Base-by-base conservation (phyloP, 306 rosid species). In the Dalbergia oliveri region DNA sequence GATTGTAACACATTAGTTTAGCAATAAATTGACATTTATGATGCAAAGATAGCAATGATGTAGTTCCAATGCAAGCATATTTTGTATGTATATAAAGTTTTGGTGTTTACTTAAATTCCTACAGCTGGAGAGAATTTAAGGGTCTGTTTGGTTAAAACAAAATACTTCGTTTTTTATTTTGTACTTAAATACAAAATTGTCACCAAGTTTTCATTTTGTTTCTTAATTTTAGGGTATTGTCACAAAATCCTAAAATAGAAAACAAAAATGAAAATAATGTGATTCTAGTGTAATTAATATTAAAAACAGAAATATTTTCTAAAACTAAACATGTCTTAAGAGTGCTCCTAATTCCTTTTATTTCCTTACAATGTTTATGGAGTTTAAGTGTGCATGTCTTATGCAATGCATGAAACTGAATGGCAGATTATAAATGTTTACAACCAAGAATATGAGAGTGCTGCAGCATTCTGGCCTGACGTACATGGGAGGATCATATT, bases 361-460 rank as follows among this genome's bases (percentile, higher is more conserved):
- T 26, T 34, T 33, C n/a, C 45, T 35, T 37, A 37, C 53, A 9
- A 72, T 44, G 47, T 47, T 43, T 64, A 26, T 64, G 61, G 39
- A 12, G 31, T 54, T 37, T 4, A 31, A 54, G 56, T 47, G 12
- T 57, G 68, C 23, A 8, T 70, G 35, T 54, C 3, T 35, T 57
- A 39, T 76, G 66, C 62, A 59, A 78, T 6, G 69, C 23, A 21
- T 77, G 71, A 67, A 80, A 41, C 64, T 60, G 44, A 62, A 75
- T 72, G 70, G 77, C 80, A 95, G 99, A 95, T 95, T 70, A 95
- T 95, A 78, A 95, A 95, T 85, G 99, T 95, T 57, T 95, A 95
- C 89, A 93, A 90, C 84, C 99, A 95, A 82, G 97, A 89, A 87
- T 95, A 95, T 16, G 99, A 95, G 86, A 95, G 98, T 78, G 98